Conservation (phyloP, 2,329 filamentous ascomycete species). For the Cladophialophora immunda region DNA sequence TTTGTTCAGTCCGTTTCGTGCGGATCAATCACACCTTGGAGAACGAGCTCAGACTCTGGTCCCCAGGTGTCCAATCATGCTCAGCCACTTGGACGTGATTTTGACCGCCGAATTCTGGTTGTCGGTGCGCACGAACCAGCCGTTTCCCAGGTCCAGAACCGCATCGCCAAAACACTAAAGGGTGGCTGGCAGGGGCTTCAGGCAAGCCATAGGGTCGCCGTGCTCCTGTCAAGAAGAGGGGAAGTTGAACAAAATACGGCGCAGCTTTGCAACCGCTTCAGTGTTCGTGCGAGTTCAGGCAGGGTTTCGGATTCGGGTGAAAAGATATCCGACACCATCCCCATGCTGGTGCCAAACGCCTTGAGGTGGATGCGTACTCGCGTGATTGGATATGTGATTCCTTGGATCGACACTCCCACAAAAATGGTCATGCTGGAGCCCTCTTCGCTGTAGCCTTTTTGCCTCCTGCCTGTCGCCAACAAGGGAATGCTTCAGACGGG, state of each 20-base stretch:
- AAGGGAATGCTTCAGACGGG: background rate
- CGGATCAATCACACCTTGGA: background rate
- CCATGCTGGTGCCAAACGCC: background rate
- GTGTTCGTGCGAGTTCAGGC: background rate
- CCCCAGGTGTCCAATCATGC: background rate
- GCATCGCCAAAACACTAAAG: constrained; percentile 1
- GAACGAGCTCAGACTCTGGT: background rate
- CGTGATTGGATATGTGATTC: background rate
- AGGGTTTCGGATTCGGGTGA: constrained; percentile 20
- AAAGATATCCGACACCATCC: constrained; percentile 17
- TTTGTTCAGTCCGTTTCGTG: background rate
- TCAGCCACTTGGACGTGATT: background rate
- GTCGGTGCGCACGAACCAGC: background rate
- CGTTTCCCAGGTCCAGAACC: background rate
- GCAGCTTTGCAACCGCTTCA: background rate
- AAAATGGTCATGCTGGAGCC: background rate
- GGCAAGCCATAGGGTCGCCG: background rate
- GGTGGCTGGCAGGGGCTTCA: background rate
- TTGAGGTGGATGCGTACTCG: background rate
- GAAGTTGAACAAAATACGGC: background rate
- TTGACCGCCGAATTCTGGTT: background rate
- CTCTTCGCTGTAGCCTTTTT: background rate
- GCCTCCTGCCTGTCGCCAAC: background rate
- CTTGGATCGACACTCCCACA: constrained; percentile 12
- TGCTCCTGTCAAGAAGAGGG: background rate